Evolutionary conservation across 371 early-diverging fungal species (phyloP).

Genomic region (Mycotypha africana): DNA sequence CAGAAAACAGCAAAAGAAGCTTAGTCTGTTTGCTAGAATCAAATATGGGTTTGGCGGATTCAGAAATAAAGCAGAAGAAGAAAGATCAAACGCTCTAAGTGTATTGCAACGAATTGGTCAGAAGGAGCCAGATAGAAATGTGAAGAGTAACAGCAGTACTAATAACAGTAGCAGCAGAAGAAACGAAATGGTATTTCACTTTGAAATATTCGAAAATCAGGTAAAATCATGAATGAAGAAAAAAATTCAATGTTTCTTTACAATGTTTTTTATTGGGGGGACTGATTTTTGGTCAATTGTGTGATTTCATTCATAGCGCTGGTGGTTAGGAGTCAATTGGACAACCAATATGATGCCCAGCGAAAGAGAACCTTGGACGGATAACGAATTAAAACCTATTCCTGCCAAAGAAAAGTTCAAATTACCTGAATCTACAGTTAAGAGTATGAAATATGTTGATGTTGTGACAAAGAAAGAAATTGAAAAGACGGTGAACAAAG

Average conservation of each 20-base stretch:
- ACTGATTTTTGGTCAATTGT: not conserved
- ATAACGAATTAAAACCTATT: conserved; percentile 28
- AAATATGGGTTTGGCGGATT: not conserved
- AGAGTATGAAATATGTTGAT: not conserved
- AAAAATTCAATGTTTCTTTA: conserved; percentile 12
- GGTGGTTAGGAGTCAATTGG: conserved; percentile 47
- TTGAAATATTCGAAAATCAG: conserved; percentile 44
- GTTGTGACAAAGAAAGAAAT: conserved; percentile 2
- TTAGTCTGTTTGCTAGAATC: no score
- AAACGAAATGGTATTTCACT: conserved; percentile 41
- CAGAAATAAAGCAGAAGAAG: conserved; percentile 6
- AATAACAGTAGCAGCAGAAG: no score
- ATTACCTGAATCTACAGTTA: conserved; percentile 23
- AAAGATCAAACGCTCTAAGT: conserved; percentile 18
- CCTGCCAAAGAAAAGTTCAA: conserved; percentile 29
- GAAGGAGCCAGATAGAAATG: not conserved
- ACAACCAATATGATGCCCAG: conserved; percentile 44
- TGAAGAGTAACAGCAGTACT: no score
- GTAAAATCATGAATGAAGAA: not conserved
- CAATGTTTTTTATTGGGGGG: not conserved
- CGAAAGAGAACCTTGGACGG: conserved; percentile 37
- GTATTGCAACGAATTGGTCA: not conserved
- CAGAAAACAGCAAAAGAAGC: no score
- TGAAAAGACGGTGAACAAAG: conserved; percentile 19
- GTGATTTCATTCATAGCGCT: conserved; percentile 17